Evolutionary conservation across 495 filamentous ascomycete genomes (phyloP).

Genomic region (Evansstolkia leycettana): DNA sequence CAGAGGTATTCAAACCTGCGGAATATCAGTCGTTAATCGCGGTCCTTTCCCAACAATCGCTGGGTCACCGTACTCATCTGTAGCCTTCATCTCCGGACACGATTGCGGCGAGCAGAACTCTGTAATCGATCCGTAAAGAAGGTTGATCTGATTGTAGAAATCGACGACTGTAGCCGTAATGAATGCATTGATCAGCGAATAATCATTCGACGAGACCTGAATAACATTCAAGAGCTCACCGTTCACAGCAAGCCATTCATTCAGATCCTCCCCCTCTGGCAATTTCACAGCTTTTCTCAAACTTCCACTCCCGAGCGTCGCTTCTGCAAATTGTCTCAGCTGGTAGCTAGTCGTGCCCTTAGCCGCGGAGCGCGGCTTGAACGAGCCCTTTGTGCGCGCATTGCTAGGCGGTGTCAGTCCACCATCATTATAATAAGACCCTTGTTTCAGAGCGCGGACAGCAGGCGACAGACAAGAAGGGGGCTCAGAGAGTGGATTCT

Average conservation of each 20-base stretch:
- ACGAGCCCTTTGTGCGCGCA: conserved; percentile 76
- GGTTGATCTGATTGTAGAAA: conserved; percentile 99
- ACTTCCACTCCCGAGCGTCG: conserved; percentile 88
- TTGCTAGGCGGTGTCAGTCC: conserved; percentile 55
- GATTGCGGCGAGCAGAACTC: conserved; percentile 96
- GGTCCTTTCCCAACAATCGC: not conserved
- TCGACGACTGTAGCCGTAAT: conserved; percentile 62
- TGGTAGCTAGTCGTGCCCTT: conserved; percentile 94
- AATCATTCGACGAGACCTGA: too few relatives aligned
- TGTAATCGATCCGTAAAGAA: conserved; percentile 95
- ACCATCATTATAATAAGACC: conserved; percentile 12
- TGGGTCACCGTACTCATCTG: conserved; percentile 65
- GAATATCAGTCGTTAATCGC: not conserved
- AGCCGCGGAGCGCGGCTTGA: conserved; percentile 77
- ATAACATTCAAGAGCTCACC: conserved; percentile 51
- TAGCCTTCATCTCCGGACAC: conserved; percentile 99
- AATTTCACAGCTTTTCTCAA: conserved; percentile 92
- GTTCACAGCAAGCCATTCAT: conserved; percentile 97
- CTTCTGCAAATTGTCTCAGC: conserved; percentile 93
- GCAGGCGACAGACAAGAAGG: conserved; percentile 30
- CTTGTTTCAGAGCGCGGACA: conserved; percentile 28
- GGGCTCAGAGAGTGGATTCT: conserved; percentile 21
- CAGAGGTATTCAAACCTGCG: conserved; percentile 92
- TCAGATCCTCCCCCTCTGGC: conserved; percentile 91
- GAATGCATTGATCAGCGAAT: not conserved